Evolutionary conservation across 2,329 filamentous ascomycete genomes (phyloP).

Genomic region (Triangularia setosa): DNA sequence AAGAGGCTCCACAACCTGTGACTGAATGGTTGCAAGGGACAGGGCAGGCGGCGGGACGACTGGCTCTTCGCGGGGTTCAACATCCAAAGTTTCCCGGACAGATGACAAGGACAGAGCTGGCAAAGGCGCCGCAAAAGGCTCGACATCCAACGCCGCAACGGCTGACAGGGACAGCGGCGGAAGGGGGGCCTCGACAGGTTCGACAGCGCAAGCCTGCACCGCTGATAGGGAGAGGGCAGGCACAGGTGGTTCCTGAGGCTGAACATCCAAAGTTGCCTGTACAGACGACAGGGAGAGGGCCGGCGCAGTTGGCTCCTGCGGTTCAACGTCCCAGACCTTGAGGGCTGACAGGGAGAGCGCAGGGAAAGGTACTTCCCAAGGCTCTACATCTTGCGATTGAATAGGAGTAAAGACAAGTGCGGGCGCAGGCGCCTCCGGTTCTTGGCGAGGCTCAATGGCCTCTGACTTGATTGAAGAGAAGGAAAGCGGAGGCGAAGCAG

Average conservation of each 20-base stretch:
- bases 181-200: slow-evolving; percentile 19
- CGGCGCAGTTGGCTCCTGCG: slow-evolving; percentile 21
- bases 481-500: slow-evolving; percentile 17
- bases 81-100: slow-evolving; percentile 25
- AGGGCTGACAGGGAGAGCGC: slow-evolving; percentile 20
- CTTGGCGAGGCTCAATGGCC: slow-evolving; percentile 20
- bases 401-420: slow-evolving; percentile 23
- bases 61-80: slow-evolving; percentile 27
- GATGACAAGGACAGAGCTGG: slow-evolving; percentile 14
- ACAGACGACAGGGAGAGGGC: slow-evolving; percentile 35
- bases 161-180: slow-evolving; percentile 34
- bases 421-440: slow-evolving; percentile 11
- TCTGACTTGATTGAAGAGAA: slow-evolving; percentile 34
- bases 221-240: slow-evolving; percentile 22
- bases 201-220: slow-evolving; percentile 14
- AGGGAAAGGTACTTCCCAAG: slow-evolving; percentile 15
- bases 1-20: slow-evolving; percentile 30
- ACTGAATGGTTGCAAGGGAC: slow-evolving; percentile 35
- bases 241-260: slow-evolving; percentile 21
- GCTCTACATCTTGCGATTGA: slow-evolving; percentile 16
- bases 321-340: slow-evolving; percentile 28
- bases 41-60: slow-evolving; percentile 25
- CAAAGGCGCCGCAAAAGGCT: slow-evolving; percentile 1
- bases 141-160: slow-evolving; percentile 26
- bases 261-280: slow-evolving; percentile 32